Base-by-base conservation (phyloP, 768 basidiomycete genomes). In the Thelephora ganbajun region DNA sequence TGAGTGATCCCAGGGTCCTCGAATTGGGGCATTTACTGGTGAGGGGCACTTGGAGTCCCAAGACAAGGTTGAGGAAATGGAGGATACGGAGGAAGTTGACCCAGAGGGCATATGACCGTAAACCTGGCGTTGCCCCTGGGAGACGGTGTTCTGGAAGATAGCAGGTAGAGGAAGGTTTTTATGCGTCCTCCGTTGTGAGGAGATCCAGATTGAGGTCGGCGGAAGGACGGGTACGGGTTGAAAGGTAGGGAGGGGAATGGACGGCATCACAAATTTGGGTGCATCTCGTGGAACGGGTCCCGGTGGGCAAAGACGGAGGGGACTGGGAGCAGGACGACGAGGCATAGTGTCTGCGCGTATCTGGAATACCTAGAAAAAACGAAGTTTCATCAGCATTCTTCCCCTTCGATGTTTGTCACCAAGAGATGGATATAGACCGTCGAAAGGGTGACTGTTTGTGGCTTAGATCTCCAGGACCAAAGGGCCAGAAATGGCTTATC, bases 211-310 rank as follows among this genome's bases (percentile, higher is more conserved):
- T 18, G 22, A 9, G 16, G 39, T 41, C 22, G 42, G 34, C 26
- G 43, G 49, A 30, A 30, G 26, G 26, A 30, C 26, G 9, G 26
- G 9, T 4, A 30, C 26, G 23, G 58, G 60, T 42, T 57, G 44
- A 54, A 67, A 63, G 5, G 61, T 59, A 0, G 80, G 80, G 35
- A 66, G 66, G 11, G 84, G 84, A 22, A 79, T 19, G n/a, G 76
- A 72, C 11, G 85, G 85, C 53, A 86, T 67, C 12, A 66, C 71
- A 62, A 85, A 80, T 57, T 73, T 82, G 18, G 80, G 73, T 41
- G 66, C 53, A 45, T 73, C 73, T 52, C 80, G 71, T n/a, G 73
- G 59, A 22, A 74, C 69, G 4, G 81, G 81, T 12, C 81, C 83
- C 34, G 66, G 61, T 16, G 39, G 39, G 48, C 71, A 62, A 48